Evolutionary conservation across 179 eudicot species (phyloP).

Genomic region (Spergularia azorica): DNA sequence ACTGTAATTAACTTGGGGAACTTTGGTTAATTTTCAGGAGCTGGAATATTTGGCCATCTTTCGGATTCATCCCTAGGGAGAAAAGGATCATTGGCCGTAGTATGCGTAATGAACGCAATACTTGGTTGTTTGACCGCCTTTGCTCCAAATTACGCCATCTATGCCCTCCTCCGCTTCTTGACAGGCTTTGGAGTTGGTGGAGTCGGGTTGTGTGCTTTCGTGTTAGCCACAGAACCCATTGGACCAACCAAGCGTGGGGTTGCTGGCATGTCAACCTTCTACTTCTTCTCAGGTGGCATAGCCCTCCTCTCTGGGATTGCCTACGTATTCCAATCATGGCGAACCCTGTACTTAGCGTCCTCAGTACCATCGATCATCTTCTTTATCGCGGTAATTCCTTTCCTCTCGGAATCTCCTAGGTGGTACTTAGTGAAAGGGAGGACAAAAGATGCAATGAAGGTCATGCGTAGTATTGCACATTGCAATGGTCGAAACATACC

Average conservation of each 20-base stretch:
- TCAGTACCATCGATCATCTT: constrained; percentile 77
- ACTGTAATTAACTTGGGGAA: neutral
- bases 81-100: constrained; percentile 65
- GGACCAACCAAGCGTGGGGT: constrained; percentile 74
- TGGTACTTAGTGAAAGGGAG: constrained; percentile 78
- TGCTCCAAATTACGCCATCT: constrained; percentile 55
- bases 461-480: constrained; percentile 59
- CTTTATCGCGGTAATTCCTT: constrained; percentile 55
- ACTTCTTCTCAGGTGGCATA: constrained; percentile 83
- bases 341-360: constrained; percentile 64
- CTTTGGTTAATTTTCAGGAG: constrained; percentile 51
- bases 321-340: constrained; percentile 63
- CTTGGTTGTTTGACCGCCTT: constrained; percentile 73
- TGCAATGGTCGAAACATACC: constrained; percentile 56
- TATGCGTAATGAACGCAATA: constrained; percentile 58
- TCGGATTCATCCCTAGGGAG: constrained; percentile 78
- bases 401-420: constrained; percentile 80
- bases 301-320: constrained; percentile 71
- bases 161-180: constrained; percentile 58
- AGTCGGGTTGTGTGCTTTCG: constrained; percentile 82
- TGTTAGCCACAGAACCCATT: constrained; percentile 84
- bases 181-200: constrained; percentile 82
- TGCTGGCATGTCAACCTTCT: constrained; percentile 93
- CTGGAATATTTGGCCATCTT: constrained; percentile 85
- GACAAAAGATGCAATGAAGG: constrained; percentile 46